Conservation (phyloP, 2,329 filamentous ascomycete species). For the Epichloe typhina region DNA sequence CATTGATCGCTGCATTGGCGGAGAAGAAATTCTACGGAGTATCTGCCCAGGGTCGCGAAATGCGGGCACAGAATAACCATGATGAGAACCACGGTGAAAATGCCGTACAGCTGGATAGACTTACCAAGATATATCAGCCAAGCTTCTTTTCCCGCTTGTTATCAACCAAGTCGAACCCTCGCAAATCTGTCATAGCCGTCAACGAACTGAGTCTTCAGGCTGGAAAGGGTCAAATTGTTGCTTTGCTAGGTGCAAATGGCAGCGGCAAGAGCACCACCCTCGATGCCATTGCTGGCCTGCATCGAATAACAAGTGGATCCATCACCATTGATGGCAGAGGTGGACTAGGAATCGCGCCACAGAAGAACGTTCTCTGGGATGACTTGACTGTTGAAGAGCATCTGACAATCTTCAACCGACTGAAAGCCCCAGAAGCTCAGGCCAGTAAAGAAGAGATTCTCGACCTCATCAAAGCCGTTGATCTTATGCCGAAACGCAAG, state of each 20-base stretch:
- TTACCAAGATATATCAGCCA: slow-evolving; percentile 68
- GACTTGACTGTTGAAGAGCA: slow-evolving; percentile 79
- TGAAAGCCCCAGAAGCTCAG: slow-evolving; percentile 51
- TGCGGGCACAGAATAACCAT: slow-evolving; percentile 24
- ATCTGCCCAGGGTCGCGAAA: slow-evolving; percentile 45
- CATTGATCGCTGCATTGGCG: slow-evolving; percentile 58
- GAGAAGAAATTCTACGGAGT: slow-evolving; percentile 69
- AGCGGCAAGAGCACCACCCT: slow-evolving; percentile 84
- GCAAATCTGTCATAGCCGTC: slow-evolving; percentile 63
- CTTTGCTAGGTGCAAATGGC: slow-evolving; percentile 78
- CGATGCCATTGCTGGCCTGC: slow-evolving; percentile 74
- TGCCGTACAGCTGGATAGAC: slow-evolving; percentile 57
- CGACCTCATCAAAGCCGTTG: slow-evolving; percentile 55
- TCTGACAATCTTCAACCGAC: slow-evolving; percentile 65
- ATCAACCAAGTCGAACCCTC: slow-evolving; percentile 24
- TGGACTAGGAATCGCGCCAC: slow-evolving; percentile 75
- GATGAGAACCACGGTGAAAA: slow-evolving; percentile 18
- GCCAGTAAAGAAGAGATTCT: slow-evolving; percentile 47
- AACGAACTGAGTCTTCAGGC: slow-evolving; percentile 59
- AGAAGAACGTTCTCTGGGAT: slow-evolving; percentile 91
- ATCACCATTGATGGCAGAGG: slow-evolving; percentile 69
- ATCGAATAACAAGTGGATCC: slow-evolving; percentile 58
- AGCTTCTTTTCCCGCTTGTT: slow-evolving; percentile 43
- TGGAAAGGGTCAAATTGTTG: slow-evolving; percentile 68
- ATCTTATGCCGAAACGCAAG: slow-evolving; percentile 60